Conservation (phyloP, 2,329 filamentous ascomycete genomes). For the Macroventuria anomochaeta region DNA sequence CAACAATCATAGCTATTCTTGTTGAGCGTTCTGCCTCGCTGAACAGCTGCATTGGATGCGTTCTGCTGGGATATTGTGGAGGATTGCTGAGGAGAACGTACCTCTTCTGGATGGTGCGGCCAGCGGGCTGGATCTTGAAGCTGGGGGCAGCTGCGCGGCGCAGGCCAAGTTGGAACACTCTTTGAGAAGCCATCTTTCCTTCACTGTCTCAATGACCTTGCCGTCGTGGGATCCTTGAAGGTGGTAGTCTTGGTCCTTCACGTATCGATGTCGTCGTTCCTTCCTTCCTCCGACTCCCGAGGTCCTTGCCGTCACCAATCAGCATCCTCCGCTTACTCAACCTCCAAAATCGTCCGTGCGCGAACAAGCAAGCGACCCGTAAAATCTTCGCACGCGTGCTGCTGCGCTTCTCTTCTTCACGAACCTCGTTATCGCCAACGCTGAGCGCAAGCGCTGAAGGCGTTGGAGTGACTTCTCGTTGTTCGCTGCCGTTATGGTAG, state of each 20-base stretch:
- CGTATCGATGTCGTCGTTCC: slow-evolving; percentile 42
- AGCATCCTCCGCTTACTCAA: slow-evolving; percentile 23
- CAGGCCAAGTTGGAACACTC: slow-evolving; percentile 54
- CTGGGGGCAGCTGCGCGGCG: slow-evolving; percentile 52
- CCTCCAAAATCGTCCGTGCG: slow-evolving; percentile 1
- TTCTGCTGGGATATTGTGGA: not conserved
- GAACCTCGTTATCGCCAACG: slow-evolving; percentile 51
- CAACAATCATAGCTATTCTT: not conserved
- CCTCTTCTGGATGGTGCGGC: slow-evolving; percentile 57
- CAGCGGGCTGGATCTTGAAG: slow-evolving; percentile 49
- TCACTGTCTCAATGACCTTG: slow-evolving; percentile 6
- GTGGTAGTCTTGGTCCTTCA: slow-evolving; percentile 24
- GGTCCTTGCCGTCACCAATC: slow-evolving; percentile 40
- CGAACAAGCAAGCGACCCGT: slow-evolving; percentile 27
- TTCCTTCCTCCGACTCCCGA: slow-evolving; percentile 35
- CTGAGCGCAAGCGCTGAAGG: slow-evolving; percentile 44
- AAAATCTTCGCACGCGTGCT: slow-evolving; percentile 39
- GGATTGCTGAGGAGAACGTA: slow-evolving; percentile 41
- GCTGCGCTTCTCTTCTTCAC: slow-evolving; percentile 31
- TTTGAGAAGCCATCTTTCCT: slow-evolving; percentile 52
- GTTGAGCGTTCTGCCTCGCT: not conserved
- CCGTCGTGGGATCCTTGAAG: slow-evolving; percentile 32
- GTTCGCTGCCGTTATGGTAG: slow-evolving; percentile 51
- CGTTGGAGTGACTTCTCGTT: slow-evolving; percentile 46
- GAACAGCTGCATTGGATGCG: not conserved